phyloP scores from a whole-genome alignment of 2,329 filamentous ascomycete genomes.

The Furcasterigmium sp. region DNA sequence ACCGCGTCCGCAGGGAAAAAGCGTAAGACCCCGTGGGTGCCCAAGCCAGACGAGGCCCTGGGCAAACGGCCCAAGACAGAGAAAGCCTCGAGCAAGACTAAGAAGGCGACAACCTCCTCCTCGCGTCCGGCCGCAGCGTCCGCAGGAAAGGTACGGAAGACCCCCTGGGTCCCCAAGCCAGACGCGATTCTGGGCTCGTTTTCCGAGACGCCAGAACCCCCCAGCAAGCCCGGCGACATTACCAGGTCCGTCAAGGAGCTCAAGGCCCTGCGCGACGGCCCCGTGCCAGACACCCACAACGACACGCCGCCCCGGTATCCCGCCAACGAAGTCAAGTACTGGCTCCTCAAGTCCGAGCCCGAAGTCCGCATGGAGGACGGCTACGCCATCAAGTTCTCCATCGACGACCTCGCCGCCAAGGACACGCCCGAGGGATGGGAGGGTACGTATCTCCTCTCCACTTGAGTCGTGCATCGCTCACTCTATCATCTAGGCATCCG shows the following conservation, averaged over 20 bases:
- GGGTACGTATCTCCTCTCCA: conserved; percentile 46
- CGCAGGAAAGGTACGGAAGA: no score
- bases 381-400: conserved; percentile 82
- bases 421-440: conserved; percentile 85
- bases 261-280: conserved; percentile 5
- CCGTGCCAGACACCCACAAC: conserved; percentile 28
- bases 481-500: conserved; percentile 5
- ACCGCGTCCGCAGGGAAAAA: no score
- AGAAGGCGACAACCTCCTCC: no score
- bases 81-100: no score
- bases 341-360: conserved; percentile 86
- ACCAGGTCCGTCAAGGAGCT: conserved; percentile 2
- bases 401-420: conserved; percentile 76
- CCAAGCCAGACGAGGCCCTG: no score
- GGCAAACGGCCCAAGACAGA: no score
- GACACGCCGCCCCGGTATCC: conserved; percentile 22
- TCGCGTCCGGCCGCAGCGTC: no score
- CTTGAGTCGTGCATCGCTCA: conserved; percentile 1
- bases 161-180: no score
- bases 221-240: no score
- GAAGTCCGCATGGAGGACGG: conserved; percentile 83
- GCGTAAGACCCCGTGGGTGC: no score
- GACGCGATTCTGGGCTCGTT: no score
- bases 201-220: no score
- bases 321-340: conserved; percentile 51